Evolutionary conservation across 768 basidiomycete genomes (phyloP).

Genomic region (Tricholoma sp.): DNA sequence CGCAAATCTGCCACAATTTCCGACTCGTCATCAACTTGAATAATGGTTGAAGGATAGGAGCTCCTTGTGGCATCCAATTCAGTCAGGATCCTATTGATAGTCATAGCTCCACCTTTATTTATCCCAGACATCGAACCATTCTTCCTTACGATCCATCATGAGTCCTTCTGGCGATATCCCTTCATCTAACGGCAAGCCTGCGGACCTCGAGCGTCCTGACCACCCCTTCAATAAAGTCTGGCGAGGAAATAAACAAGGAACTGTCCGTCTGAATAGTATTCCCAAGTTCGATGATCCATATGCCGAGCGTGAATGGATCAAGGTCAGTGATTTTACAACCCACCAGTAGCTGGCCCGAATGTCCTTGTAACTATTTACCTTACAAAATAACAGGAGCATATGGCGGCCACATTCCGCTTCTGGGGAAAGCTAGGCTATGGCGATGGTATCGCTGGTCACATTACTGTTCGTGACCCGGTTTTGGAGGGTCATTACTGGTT

Average conservation of each 20-base stretch:
- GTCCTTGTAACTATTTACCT: neutral
- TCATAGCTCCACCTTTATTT: neutral
- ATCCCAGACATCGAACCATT: neutral
- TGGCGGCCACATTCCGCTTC: slow-evolving; percentile 22
- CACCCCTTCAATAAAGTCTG: slow-evolving; percentile 14
- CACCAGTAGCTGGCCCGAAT: neutral
- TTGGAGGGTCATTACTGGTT: slow-evolving; percentile 23
- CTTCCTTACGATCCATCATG: slow-evolving; percentile 7
- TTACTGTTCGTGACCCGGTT: slow-evolving; percentile 38
- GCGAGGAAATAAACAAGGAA: slow-evolving; percentile 18
- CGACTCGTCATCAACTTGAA: neutral
- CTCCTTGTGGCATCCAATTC: neutral
- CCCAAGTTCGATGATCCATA: slow-evolving; percentile 19
- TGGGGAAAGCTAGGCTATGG: slow-evolving; percentile 38
- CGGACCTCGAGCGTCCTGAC: neutral
- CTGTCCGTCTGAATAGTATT: slow-evolving; percentile 14
- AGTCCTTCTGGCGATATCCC: slow-evolving; percentile 10
- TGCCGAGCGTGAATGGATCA: slow-evolving; percentile 23
- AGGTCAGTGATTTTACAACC: slow-evolving; percentile 8
- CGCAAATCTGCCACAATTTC: no score
- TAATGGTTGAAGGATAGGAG: no score
- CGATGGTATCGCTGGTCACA: slow-evolving; percentile 47
- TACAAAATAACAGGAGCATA: slow-evolving; percentile 12
- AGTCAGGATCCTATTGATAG: neutral
- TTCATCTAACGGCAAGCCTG: neutral